These are phyloP conservation scores for Cladophialophora carrionii DNA, from an alignment of 2,329 filamentous ascomycete species.

Conservation along the genomic window DNA sequence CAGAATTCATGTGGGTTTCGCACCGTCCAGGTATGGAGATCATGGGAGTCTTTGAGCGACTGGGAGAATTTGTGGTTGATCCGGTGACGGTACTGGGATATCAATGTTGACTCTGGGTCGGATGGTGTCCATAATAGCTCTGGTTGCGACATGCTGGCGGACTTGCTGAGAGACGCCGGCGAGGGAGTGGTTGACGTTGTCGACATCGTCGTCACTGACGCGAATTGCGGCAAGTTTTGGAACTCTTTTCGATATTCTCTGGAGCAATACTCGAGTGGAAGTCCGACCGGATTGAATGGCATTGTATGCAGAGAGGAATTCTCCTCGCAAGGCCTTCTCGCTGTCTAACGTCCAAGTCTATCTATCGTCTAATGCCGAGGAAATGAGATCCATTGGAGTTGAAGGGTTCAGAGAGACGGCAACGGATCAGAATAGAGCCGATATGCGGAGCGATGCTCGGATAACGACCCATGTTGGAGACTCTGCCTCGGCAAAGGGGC, in stretches of 20 bases:
- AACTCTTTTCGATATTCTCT: conserved; percentile 13
- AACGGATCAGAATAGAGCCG: not conserved
- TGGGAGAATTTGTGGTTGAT: conserved; percentile 33
- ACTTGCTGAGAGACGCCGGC: too few relatives aligned
- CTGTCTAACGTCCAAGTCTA: not conserved
- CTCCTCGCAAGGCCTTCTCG: not conserved
- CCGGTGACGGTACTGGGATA: conserved; percentile 34
- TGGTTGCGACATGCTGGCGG: not conserved
- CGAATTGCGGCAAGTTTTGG: not conserved
- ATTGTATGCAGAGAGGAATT: not conserved
- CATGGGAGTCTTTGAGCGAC: conserved; percentile 39
- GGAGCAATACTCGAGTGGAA: conserved; percentile 22
- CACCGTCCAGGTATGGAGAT: conserved; percentile 49
- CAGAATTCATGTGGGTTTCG: conserved; percentile 49
- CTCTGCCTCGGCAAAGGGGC: not conserved
- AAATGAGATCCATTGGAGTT: not conserved
- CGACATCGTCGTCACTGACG: not conserved
- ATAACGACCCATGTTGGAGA: not conserved
- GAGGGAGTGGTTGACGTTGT: not conserved
- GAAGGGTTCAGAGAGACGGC: not conserved
- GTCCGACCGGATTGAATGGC: conserved; percentile 18
- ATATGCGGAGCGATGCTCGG: not conserved
- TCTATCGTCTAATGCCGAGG: not conserved
- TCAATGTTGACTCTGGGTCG: conserved; percentile 33
- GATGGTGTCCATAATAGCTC: conserved; percentile 30